Conservation (phyloP, 208 protist genomes). For the Crithidia mellificae region DNA sequence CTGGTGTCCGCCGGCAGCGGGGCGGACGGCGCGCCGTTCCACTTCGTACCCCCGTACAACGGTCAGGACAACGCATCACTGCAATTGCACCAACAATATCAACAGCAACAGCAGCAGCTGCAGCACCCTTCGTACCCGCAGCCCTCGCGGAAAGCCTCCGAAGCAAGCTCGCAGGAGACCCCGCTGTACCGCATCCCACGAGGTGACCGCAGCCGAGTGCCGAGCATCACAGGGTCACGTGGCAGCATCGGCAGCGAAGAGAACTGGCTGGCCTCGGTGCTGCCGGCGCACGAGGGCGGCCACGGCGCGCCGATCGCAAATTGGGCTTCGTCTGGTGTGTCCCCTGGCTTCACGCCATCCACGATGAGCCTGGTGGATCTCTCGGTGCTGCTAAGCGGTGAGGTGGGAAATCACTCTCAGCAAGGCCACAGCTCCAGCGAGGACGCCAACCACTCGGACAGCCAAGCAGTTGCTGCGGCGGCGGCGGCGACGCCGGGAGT, state of each 20-base stretch:
- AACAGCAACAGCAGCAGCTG: neutral
- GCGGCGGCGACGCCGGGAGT: neutral
- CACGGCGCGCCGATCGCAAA: neutral
- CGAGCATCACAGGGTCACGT: neutral
- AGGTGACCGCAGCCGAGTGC: neutral
- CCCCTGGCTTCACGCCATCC: slow-evolving; percentile 7
- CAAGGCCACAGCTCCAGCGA: neutral
- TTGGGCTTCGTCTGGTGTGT: neutral
- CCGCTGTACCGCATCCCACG: neutral
- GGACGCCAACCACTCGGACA: neutral
- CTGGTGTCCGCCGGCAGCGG: neutral
- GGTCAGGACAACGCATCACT: neutral
- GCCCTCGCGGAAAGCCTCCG: neutral
- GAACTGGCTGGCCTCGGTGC: slow-evolving; percentile 9
- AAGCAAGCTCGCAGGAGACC: neutral
- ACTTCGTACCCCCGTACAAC: neutral
- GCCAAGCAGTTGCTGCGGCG: neutral
- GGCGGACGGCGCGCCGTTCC: neutral
- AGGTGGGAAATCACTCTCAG: neutral
- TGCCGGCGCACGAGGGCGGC: neutral
- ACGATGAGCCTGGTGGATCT: slow-evolving; percentile 7
- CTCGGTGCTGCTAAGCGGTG: slow-evolving; percentile 6
- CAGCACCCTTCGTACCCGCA: neutral
- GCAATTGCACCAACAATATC: neutral
- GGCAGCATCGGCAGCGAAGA: slow-evolving; percentile 4